phyloP scores from a whole-genome alignment of 1,139 yeast genomes.

The Geotrichum phurueaensis region DNA sequence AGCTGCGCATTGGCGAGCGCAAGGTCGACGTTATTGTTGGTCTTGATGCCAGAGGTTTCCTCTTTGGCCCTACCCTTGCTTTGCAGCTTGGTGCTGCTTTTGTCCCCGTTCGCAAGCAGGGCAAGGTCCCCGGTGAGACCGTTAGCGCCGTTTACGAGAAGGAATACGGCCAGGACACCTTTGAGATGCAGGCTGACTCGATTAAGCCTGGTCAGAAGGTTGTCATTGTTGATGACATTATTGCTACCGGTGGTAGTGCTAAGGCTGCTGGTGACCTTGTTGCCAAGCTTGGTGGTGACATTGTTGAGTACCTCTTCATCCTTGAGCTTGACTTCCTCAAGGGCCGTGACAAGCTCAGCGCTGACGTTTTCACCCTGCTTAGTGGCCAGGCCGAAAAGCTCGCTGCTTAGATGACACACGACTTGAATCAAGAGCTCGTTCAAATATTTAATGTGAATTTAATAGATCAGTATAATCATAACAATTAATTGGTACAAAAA shows the following conservation, averaged over 20 bases:
- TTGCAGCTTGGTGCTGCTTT: slow-evolving; percentile 84
- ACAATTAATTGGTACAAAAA: background rate
- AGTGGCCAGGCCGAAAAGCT: slow-evolving; percentile 52
- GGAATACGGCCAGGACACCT: slow-evolving; percentile 85
- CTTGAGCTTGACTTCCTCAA: slow-evolving; percentile 92
- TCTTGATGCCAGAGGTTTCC: slow-evolving; percentile 92
- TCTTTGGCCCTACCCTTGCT: slow-evolving; percentile 93
- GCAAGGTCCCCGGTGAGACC: slow-evolving; percentile 87
- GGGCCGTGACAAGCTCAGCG: slow-evolving; percentile 82
- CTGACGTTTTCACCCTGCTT: slow-evolving; percentile 81
- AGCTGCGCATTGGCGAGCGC: slow-evolving; percentile 58
- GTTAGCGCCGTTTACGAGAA: slow-evolving; percentile 69
- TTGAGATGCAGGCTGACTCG: slow-evolving; percentile 81
- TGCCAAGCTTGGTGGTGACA: slow-evolving; percentile 56
- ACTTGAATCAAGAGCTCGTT: too few species aligned
- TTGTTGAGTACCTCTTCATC: slow-evolving; percentile 76
- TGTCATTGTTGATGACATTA: slow-evolving; percentile 86
- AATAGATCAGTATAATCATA: background rate
- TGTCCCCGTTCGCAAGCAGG: slow-evolving; percentile 90
- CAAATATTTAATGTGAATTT: background rate
- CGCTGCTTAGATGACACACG: background rate
- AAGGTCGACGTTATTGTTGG: slow-evolving; percentile 89
- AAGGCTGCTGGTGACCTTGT: slow-evolving; percentile 87
- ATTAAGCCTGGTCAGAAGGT: slow-evolving; percentile 77
- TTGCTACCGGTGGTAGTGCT: slow-evolving; percentile 98